Base-by-base conservation (phyloP, 441 rosid species). In the Erysimum cheiri region DNA sequence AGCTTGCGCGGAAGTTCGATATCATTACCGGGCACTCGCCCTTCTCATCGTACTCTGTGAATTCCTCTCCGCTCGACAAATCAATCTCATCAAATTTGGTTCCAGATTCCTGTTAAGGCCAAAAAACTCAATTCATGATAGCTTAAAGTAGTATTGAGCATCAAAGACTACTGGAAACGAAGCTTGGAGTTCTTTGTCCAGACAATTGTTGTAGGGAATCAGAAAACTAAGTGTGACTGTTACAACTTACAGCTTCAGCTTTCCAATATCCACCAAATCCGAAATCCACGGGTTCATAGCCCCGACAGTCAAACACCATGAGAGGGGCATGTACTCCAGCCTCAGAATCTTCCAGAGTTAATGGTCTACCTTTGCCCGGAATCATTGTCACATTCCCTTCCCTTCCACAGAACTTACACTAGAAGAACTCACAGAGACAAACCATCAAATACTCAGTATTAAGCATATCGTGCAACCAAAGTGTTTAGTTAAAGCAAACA, bases 21-120 rank as follows among this genome's bases (percentile, higher is more conserved):
- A 93, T 88, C 98, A 93, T 91, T 15, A 89, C 97, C 0, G 96
- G 93, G 73, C 88, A 88, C 83, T 82, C 88, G 26, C 97, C 96
- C 77, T 91, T 89, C 87, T 89, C 98, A 67, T 91, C 95, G 8
- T 93, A 93, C 47, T 93, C 98, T 10, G 85, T 69, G 43, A 80
- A 88, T 35, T 93, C 96, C 9, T 78, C 98, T 10, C 76, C 89
- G 46, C 79, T 75, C 1, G 93, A 91, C 81, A 93, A 79, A 76
- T 93, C 98, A 32, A 91, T 74, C 32, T 62, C 79, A 50, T 88
- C 92, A 64, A 80, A 93, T 63, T 80, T 83, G 32, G 93, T 85
- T 71, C 97, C 97, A 52, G 78, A 81, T 73, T 71, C 46, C 97
- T 91, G 73, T 79, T 59, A 8, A 41, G 41, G 63, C 32, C 60